Base-by-base conservation (phyloP, 805 yeast genomes). In the Kuraishia floccosa region DNA sequence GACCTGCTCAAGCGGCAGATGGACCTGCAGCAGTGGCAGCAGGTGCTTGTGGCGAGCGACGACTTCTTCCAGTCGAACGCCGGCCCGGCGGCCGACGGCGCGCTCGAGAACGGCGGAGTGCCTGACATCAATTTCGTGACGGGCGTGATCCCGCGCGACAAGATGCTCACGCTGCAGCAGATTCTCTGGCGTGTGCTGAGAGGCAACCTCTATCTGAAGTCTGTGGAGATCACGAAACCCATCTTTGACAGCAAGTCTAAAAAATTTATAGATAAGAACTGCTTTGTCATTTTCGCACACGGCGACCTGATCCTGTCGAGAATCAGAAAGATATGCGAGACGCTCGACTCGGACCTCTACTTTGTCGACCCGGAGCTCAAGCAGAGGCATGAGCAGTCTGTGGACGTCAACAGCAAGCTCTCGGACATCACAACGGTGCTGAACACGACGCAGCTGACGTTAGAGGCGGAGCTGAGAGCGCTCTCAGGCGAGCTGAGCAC, bases 161-260 rank as follows among this genome's bases (percentile, higher is more conserved):
- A 80, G 46, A 65, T 85, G 17, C 71, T 67, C 11, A 63, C 78
- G 2, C 61, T 91, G 39, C 86, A 86, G 49, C 81, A 76, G 44
- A 84, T 91, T 34, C 58, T 86, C 29, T 91, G 96, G 94, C 72
- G 99, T 57, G 75, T 85, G 13, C 67, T 89, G 39, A 75, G 98
- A 52, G 98, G 98, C 47, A 91, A 91, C 52, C 62, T 93, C 40
- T 84, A 70, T 46, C 71, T 87, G 52, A 76, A 77, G 41, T 70
- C 80, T 39, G 68, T 70, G 29, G 91, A 82, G 41, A 72, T 89
- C 36, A 68, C 69, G 5, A 82, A 79, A 43, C 70, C 75, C 14
- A 57, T 85, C 31, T 70, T 68, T 46, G 93, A 84, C 44, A 52
- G 68, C 26, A 66, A 72, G 45, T 44, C 75, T 15, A 70, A 70